Percentiles rank a stretch among this genome's conserved stretches.
These are phyloP conservation scores for Penicillium sp. DNA, from an alignment of 2,329 filamentous ascomycete species.

Conservation along the genomic window DNA sequence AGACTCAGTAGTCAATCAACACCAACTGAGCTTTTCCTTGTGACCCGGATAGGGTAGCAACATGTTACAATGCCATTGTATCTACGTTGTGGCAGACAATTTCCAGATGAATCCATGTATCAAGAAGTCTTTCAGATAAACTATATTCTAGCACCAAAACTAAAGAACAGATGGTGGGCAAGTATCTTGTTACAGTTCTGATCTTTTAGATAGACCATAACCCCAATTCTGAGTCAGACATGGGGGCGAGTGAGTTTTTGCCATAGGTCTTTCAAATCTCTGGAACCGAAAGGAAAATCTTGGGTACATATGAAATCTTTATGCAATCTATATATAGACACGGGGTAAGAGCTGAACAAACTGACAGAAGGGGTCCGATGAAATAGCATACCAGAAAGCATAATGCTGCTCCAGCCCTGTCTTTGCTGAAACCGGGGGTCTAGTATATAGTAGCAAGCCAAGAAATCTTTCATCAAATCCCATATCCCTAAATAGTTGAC, in stretches of 20 bases:
- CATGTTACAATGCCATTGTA: neutral
- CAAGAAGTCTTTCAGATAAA: neutral
- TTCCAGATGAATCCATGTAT: neutral
- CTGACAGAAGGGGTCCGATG: neutral
- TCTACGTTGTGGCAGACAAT: neutral
- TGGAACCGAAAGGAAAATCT: neutral
- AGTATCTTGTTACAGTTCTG: neutral
- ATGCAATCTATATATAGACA: neutral
- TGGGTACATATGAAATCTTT: too few relatives aligned
- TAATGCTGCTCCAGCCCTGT: too few relatives aligned
- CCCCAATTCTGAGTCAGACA: neutral
- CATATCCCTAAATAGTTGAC: too few relatives aligned
- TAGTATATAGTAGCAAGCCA: too few relatives aligned
- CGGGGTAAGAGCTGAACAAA: neutral
- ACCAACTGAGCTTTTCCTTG: neutral
- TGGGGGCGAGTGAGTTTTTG: neutral
- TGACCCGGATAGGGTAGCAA: neutral
- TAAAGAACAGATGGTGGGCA: neutral
- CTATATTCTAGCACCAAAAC: neutral
- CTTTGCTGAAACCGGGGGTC: too few relatives aligned
- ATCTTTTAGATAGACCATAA: too few relatives aligned
- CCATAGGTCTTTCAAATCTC: neutral
- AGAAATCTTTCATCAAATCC: too few relatives aligned
- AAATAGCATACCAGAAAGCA: too few relatives aligned
- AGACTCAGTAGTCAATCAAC: neutral